Conservation (phyloP, 768 basidiomycete species). For the Wakefieldia striispora region DNA sequence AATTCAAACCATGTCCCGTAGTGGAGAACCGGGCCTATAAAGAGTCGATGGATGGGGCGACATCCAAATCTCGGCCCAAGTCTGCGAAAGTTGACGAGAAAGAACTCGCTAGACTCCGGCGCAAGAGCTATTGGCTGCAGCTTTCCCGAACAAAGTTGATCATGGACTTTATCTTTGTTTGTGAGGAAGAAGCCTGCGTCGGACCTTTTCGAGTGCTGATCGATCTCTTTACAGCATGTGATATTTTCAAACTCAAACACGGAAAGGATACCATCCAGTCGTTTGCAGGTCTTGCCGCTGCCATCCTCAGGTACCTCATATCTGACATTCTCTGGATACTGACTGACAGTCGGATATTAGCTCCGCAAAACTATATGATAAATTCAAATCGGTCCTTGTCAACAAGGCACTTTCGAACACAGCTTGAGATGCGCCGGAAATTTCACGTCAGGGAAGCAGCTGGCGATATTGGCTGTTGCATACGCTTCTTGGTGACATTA, state of each 20-base stretch:
- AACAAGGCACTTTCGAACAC: conserved; percentile 39
- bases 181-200: conserved; percentile 41
- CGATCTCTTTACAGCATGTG: conserved; percentile 55
- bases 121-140: conserved; percentile 76
- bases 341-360: conserved; percentile 36
- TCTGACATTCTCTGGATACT: background rate
- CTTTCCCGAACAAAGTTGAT: conserved; percentile 65
- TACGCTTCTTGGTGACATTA: background rate
- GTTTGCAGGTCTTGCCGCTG: conserved; percentile 64
- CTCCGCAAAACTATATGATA: conserved; percentile 72
- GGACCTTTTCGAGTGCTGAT: conserved; percentile 10
- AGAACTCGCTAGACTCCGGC: conserved; percentile 64
- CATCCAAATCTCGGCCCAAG: conserved; percentile 65
- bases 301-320: conserved; percentile 62
- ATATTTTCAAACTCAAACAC: conserved; percentile 68
- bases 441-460: background rate
- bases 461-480: background rate
- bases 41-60: conserved; percentile 70
- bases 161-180: conserved; percentile 88
- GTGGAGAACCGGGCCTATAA: conserved; percentile 72
- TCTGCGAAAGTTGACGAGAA: conserved; percentile 60
- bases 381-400: conserved; percentile 59
- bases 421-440: conserved; percentile 11
- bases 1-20: conserved; percentile 27
- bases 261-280: conserved; percentile 61